phyloP scores from a whole-genome alignment of 805 yeast species.

The Candida awuae region DNA sequence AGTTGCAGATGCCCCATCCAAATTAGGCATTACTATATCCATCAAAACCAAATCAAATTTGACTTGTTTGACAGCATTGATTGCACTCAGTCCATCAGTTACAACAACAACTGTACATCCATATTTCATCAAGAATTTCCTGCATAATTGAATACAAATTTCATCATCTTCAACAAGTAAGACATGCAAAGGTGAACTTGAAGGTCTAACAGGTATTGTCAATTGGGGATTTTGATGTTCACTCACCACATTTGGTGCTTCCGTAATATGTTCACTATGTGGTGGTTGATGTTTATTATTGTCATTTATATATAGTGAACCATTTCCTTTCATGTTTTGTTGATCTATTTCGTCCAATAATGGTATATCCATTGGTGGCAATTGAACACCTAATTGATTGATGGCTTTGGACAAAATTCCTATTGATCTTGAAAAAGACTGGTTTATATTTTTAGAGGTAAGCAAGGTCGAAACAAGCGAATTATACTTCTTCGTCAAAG shows the following conservation, averaged over 20 bases:
- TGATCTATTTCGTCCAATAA: conserved; percentile 13
- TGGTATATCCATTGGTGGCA: conserved; percentile 60
- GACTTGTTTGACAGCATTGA: conserved; percentile 60
- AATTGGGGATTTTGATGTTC: conserved; percentile 11
- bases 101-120: conserved; percentile 93
- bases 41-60: conserved; percentile 70
- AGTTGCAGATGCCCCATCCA: conserved; percentile 87
- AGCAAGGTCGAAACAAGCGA: conserved; percentile 56
- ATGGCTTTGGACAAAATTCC: conserved; percentile 42
- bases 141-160: conserved; percentile 74
- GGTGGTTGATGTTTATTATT: conserved; percentile 8
- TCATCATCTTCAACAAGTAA: conserved; percentile 73
- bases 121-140: conserved; percentile 73
- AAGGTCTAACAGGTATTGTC: conserved; percentile 23
- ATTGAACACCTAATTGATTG: conserved; percentile 51
- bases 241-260: not conserved
- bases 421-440: conserved; percentile 47
- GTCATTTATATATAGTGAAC: too few species aligned
- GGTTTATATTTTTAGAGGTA: conserved; percentile 48
- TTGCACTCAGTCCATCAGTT: conserved; percentile 86
- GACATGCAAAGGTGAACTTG: conserved; percentile 48
- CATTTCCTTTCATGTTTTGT: not conserved
- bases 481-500: conserved; percentile 50
- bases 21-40: conserved; percentile 87
- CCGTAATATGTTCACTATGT: conserved; percentile 3